These are phyloP conservation scores for Moricandia moricandioides DNA, from an alignment of 345 rosid genomes.

Conservation along the genomic window DNA sequence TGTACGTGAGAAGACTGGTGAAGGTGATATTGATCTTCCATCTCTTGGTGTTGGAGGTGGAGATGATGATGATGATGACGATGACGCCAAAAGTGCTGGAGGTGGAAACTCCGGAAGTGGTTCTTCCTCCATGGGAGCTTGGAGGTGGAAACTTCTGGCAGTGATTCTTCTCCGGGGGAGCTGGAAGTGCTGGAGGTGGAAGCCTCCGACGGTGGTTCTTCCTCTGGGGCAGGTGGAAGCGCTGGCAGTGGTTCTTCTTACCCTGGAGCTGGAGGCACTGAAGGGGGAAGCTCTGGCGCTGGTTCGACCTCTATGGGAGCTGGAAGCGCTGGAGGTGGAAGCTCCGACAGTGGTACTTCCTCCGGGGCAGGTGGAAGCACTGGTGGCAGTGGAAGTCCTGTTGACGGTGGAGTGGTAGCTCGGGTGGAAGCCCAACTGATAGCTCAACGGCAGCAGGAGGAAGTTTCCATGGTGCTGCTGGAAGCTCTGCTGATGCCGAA, in stretches of 20 bases:
- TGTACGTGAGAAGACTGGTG: slow-evolving; percentile 24
- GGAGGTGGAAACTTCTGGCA: background rate
- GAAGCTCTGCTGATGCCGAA: background rate
- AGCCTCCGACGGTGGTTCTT: background rate
- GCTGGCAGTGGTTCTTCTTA: no score
- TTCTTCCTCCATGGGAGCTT: slow-evolving; percentile 1
- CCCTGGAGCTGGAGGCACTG: no score
- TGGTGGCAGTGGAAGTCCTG: no score
- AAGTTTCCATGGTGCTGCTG: background rate
- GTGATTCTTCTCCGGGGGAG: background rate
- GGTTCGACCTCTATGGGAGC: background rate
- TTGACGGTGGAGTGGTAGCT: background rate
- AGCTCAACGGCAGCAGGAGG: background rate
- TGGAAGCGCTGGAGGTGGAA: slow-evolving; percentile 19
- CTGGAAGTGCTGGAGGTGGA: background rate
- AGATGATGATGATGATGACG: background rate
- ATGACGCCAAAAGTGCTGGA: background rate
- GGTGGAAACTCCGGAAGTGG: slow-evolving; percentile 14
- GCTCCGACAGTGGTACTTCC: background rate
- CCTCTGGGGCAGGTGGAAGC: background rate
- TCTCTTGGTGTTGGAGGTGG: slow-evolving; percentile 6
- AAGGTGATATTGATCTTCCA: slow-evolving; percentile 15
- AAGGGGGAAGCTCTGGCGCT: background rate
- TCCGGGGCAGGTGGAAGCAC: slow-evolving; percentile 4
- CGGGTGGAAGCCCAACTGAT: background rate